Evolutionary conservation across 176 grass and related monocot species (phyloP).

Genomic region (Bothriochloa decipiens): DNA sequence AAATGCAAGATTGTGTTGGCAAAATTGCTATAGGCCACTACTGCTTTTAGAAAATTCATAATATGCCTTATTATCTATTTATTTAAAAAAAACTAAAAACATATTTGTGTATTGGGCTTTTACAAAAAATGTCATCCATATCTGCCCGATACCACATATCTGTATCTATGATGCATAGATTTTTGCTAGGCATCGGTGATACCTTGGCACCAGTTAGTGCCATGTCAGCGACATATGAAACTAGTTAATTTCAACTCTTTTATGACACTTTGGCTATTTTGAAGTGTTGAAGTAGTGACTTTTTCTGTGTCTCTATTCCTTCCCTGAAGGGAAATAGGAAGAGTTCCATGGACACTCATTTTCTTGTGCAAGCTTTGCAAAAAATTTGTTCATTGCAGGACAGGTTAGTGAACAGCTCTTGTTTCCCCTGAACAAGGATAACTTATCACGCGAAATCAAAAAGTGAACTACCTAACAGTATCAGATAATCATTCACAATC

Average conservation of each 20-base stretch:
- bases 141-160: too few relatives aligned
- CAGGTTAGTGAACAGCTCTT: not conserved
- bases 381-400: not conserved
- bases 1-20: too few relatives aligned
- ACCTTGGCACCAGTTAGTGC: not conserved
- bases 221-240: not conserved
- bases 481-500: not conserved
- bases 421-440: not conserved
- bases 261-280: not conserved
- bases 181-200: not conserved
- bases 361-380: not conserved
- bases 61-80: too few relatives aligned
- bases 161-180: not conserved
- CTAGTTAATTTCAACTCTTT: not conserved
- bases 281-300: not conserved
- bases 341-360: not conserved
- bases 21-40: too few relatives aligned
- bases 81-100: too few relatives aligned
- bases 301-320: not conserved
- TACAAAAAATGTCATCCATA: not conserved
- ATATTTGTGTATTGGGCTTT: too few relatives aligned
- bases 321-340: not conserved
- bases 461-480: not conserved
- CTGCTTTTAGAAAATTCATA: too few relatives aligned
- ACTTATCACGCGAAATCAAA: constrained; percentile 11